These are phyloP conservation scores for Iris pallida DNA, from an alignment of 116 monocot species.

Conservation along the genomic window DNA sequence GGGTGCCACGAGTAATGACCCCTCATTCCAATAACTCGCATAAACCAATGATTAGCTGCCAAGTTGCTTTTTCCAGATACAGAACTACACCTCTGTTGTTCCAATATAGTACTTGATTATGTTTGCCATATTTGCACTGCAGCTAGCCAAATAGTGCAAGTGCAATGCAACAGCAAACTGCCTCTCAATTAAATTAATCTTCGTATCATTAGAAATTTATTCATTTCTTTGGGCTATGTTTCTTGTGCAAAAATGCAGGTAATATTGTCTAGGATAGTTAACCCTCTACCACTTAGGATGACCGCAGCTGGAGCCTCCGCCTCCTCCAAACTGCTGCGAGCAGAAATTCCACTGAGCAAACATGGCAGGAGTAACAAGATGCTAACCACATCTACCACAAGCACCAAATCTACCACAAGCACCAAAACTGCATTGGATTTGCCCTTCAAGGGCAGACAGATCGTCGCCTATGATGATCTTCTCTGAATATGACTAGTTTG, in stretches of 20 bases:
- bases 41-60: too few species aligned
- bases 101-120: too few species aligned
- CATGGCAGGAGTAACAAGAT: constrained; percentile 40
- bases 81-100: too few species aligned
- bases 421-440: constrained; percentile 16
- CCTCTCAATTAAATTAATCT: too few species aligned
- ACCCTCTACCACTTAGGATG: constrained; percentile 35
- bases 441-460: constrained; percentile 33
- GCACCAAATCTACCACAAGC: constrained; percentile 12
- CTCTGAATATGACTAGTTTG: constrained; percentile 19
- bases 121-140: too few species aligned
- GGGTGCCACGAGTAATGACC: too few species aligned
- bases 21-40: too few species aligned
- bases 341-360: constrained; percentile 36
- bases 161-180: too few species aligned
- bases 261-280: constrained; percentile 28
- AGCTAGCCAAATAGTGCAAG: too few species aligned
- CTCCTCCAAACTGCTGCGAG: constrained; percentile 35
- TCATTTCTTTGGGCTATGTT: neutral
- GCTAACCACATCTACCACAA: constrained; percentile 17
- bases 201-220: too few species aligned
- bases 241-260: constrained; percentile 24
- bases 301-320: constrained; percentile 17
- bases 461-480: constrained; percentile 62
- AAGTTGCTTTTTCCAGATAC: too few species aligned